These are phyloP conservation scores for Arthroderma sp. DNA, from an alignment of 2,329 filamentous ascomycete species.

Conservation along the genomic window DNA sequence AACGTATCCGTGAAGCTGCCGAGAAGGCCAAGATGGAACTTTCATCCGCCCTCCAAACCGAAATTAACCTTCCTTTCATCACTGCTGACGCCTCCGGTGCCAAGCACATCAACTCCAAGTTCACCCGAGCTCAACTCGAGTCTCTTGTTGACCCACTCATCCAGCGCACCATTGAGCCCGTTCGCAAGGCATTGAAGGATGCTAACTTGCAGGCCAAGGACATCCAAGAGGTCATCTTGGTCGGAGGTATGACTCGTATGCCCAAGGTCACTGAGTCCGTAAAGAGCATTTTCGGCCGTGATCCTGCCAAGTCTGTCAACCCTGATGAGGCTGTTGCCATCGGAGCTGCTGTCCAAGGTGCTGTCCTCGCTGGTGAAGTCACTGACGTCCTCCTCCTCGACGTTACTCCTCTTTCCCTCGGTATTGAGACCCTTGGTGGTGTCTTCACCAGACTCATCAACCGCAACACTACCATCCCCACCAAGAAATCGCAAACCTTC, in stretches of 20 bases:
- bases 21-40: slow-evolving; percentile 99
- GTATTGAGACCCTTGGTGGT: slow-evolving; percentile 96
- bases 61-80: slow-evolving; percentile 98
- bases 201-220: slow-evolving; percentile 82
- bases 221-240: slow-evolving; percentile 93
- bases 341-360: slow-evolving; percentile 93
- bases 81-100: slow-evolving; percentile 89
- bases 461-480: slow-evolving; percentile 97
- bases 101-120: slow-evolving; percentile 96
- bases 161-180: slow-evolving; percentile 72
- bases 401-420: slow-evolving; percentile 87
- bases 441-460: slow-evolving; percentile 97
- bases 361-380: slow-evolving; percentile 89
- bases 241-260: slow-evolving; percentile 99
- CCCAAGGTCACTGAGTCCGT: slow-evolving; percentile 94
- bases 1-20: slow-evolving; percentile 95
- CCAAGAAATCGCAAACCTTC: slow-evolving; percentile 98
- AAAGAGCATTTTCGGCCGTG: slow-evolving; percentile 91
- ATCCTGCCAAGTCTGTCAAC: slow-evolving; percentile 96
- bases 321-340: slow-evolving; percentile 97
- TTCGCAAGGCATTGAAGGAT: slow-evolving; percentile 94
- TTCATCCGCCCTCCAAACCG: slow-evolving; percentile 85
- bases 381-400: slow-evolving; percentile 92
- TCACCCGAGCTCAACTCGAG: slow-evolving; percentile 86
- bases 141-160: slow-evolving; percentile 84